phyloP scores from a whole-genome alignment of 139 green algal genomes.

The Micromonas pusilla region DNA sequence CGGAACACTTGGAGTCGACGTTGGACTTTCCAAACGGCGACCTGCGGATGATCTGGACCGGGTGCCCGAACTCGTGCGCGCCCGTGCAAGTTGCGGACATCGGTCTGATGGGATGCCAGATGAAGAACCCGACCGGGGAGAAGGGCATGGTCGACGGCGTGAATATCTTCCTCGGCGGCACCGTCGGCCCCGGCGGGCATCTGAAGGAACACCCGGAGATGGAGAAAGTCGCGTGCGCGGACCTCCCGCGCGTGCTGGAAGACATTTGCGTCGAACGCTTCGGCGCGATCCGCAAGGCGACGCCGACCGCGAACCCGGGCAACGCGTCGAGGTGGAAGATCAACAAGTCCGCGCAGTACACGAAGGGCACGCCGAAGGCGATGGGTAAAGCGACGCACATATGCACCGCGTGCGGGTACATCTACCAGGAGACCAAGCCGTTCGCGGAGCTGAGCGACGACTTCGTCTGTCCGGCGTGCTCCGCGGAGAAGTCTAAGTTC shows the following conservation, averaged over 20 bases:
- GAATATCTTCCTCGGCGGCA: conserved; percentile 77
- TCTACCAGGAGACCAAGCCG: conserved; percentile 8
- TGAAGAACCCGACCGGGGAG: conserved; percentile 64
- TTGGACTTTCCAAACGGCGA: conserved; percentile 63
- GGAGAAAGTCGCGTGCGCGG: conserved; percentile 48
- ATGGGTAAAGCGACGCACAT: conserved; percentile 21
- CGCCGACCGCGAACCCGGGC: not conserved
- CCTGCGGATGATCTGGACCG: conserved; percentile 95
- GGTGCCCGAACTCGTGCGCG: conserved; percentile 95
- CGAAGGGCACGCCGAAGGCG: conserved; percentile 15
- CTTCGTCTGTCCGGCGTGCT: conserved; percentile 17
- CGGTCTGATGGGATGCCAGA: conserved; percentile 83
- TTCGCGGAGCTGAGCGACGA: not conserved
- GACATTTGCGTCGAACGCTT: conserved; percentile 76
- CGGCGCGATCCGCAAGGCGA: conserved; percentile 49
- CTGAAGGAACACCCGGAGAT: conserved; percentile 67
- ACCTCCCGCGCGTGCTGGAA: conserved; percentile 64
- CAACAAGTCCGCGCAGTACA: conserved; percentile 26
- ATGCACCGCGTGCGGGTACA: conserved; percentile 20
- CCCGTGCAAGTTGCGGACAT: conserved; percentile 89
- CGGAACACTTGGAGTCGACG: conserved; percentile 71
- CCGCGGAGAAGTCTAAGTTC: conserved; percentile 18
- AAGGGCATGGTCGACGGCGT: conserved; percentile 78
- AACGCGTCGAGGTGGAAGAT: conserved; percentile 21
- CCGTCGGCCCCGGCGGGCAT: conserved; percentile 58